phyloP scores from a whole-genome alignment of 768 basidiomycete genomes.

The Holtermanniella nyarrowii region DNA sequence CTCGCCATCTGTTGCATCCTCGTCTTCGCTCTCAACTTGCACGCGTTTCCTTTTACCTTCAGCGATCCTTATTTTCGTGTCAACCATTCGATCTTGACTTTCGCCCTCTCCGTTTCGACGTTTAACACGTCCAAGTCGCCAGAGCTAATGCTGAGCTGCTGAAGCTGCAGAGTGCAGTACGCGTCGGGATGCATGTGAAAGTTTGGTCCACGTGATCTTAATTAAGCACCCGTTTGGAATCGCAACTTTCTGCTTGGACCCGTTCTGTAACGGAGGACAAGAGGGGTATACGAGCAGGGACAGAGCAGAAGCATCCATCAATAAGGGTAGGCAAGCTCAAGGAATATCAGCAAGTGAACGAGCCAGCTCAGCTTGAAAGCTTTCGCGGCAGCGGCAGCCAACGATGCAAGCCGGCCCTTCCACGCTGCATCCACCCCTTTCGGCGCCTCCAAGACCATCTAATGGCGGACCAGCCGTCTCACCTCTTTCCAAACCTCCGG shows the following conservation, averaged over 20 bases:
- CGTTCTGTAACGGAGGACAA: too few relatives aligned
- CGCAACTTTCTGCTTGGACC: neutral
- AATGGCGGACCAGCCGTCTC: slow-evolving; percentile 46
- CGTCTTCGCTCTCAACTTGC: slow-evolving; percentile 4
- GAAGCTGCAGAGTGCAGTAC: too few relatives aligned
- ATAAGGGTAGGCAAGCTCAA: too few relatives aligned
- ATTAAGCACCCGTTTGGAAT: neutral
- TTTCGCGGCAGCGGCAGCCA: neutral
- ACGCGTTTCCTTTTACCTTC: neutral
- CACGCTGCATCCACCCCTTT: slow-evolving; percentile 23
- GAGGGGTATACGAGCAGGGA: too few relatives aligned
- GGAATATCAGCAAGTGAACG: neutral
- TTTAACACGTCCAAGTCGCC: too few relatives aligned
- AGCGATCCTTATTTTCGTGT: too few relatives aligned
- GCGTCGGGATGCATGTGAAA: neutral
- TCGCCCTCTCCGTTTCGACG: too few relatives aligned
- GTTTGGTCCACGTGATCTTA: neutral
- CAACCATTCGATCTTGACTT: too few relatives aligned
- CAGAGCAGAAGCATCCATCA: too few relatives aligned
- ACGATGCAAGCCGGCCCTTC: neutral
- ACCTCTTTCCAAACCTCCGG: neutral
- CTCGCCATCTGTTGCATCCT: slow-evolving; percentile 5
- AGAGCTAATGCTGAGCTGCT: too few relatives aligned
- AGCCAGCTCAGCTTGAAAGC: neutral
- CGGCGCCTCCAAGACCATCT: slow-evolving; percentile 86